Conservation (phyloP, 1,139 yeast species). For the Geotrichum citri-aurantii region DNA sequence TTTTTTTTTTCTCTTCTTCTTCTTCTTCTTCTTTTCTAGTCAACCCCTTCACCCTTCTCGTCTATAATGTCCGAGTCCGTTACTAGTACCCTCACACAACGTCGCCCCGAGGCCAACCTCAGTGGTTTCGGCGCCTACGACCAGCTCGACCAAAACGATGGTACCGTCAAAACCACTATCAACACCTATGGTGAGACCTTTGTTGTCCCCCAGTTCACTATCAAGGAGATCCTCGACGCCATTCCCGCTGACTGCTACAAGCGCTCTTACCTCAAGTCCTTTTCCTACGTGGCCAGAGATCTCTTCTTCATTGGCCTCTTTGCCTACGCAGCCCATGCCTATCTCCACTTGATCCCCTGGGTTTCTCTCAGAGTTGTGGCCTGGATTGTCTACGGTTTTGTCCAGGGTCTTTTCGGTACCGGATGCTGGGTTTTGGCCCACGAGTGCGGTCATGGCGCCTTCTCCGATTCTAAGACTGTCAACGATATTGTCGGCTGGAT, state of each 20-base stretch:
- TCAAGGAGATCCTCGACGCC: slow-evolving; percentile 64
- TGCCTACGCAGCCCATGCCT: slow-evolving; percentile 50
- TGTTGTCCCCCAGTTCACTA: slow-evolving; percentile 66
- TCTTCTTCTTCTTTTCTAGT: not conserved
- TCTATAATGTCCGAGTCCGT: slow-evolving; percentile 15
- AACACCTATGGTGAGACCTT: slow-evolving; percentile 62
- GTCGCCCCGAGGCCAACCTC: slow-evolving; percentile 23
- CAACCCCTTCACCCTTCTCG: not conserved
- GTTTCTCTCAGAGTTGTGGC: slow-evolving; percentile 44
- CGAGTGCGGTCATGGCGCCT: slow-evolving; percentile 88
- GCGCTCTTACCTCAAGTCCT: slow-evolving; percentile 51
- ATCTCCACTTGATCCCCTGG: slow-evolving; percentile 49
- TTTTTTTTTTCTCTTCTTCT: not conserved
- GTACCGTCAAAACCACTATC: slow-evolving; percentile 28
- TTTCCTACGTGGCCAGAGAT: slow-evolving; percentile 63
- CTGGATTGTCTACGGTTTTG: slow-evolving; percentile 54
- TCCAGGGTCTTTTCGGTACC: slow-evolving; percentile 64
- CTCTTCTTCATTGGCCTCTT: slow-evolving; percentile 46
- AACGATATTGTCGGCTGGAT: slow-evolving; percentile 81
- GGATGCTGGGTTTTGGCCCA: slow-evolving; percentile 87
- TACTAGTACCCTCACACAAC: slow-evolving; percentile 29
- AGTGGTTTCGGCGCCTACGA: slow-evolving; percentile 16
- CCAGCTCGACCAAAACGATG: slow-evolving; percentile 16
- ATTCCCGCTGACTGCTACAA: slow-evolving; percentile 75
- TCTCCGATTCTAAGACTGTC: slow-evolving; percentile 60